Conservation (phyloP, 768 basidiomycete species). For the Suillus discolor region DNA sequence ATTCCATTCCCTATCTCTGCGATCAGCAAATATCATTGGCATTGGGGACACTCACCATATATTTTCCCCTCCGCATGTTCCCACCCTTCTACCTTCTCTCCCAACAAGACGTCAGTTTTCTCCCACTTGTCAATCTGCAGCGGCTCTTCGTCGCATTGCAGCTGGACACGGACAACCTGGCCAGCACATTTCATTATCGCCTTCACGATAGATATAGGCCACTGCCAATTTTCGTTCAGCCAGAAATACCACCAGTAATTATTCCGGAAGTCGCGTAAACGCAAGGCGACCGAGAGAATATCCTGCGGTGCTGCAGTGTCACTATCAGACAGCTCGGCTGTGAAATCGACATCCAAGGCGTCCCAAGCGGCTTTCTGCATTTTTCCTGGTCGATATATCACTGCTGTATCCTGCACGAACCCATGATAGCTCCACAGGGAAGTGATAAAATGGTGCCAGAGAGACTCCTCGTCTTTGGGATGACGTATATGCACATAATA, state of each 20-base stretch:
- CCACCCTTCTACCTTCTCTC: background rate
- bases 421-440: background rate
- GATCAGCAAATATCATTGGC: background rate
- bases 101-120: background rate
- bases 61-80: background rate
- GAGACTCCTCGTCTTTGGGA: background rate
- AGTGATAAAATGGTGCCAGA: background rate
- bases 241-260: constrained; percentile 3
- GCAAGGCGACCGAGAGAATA: constrained; percentile 2
- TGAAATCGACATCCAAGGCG: background rate
- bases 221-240: constrained; percentile 2
- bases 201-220: constrained; percentile 4
- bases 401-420: background rate
- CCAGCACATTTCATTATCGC: background rate
- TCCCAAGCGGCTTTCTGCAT: background rate
- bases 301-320: background rate
- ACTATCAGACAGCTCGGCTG: background rate
- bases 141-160: background rate
- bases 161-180: background rate
- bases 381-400: background rate
- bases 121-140: background rate
- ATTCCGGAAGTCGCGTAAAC: background rate
- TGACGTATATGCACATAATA: constrained; percentile 1
- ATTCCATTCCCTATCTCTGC: background rate
- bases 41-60: background rate